These are phyloP conservation scores for Boletus barrowsii DNA, from an alignment of 768 basidiomycete species.

Conservation along the genomic window DNA sequence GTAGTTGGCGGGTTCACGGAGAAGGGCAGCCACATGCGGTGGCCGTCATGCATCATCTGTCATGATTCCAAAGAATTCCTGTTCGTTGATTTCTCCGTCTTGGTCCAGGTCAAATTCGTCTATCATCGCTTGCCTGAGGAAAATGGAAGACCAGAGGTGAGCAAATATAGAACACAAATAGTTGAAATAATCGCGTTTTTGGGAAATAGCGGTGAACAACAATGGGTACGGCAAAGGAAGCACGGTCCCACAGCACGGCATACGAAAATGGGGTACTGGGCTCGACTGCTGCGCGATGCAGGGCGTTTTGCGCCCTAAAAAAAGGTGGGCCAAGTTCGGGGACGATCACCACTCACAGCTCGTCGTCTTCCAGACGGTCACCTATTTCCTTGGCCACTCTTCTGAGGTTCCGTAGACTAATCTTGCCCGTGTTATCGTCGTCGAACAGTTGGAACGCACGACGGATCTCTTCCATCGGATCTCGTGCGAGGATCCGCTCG, in stretches of 20 bases:
- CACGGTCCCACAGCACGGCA: slow-evolving; percentile 18
- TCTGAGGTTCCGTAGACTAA: slow-evolving; percentile 84
- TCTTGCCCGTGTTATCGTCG: slow-evolving; percentile 93
- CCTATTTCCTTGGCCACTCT: slow-evolving; percentile 97
- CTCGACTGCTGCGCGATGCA: slow-evolving; percentile 22
- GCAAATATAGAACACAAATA: slow-evolving; percentile 26
- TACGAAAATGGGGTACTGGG: slow-evolving; percentile 30
- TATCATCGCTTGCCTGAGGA: slow-evolving; percentile 94
- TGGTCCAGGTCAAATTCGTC: slow-evolving; percentile 99
- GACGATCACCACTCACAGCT: slow-evolving; percentile 65
- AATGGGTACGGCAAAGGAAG: slow-evolving; percentile 14
- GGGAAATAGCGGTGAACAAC: slow-evolving; percentile 27
- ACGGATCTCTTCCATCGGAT: slow-evolving; percentile 95
- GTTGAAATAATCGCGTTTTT: slow-evolving; percentile 11
- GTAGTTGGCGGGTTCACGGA: background rate
- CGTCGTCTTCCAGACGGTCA: slow-evolving; percentile 92
- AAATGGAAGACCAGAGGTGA: slow-evolving; percentile 30
- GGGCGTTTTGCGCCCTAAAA: slow-evolving; percentile 14
- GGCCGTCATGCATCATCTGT: slow-evolving; percentile 72
- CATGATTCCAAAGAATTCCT: slow-evolving; percentile 97
- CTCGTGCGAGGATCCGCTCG: slow-evolving; percentile 87
- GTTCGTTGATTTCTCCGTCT: slow-evolving; percentile 95
- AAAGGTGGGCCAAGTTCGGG: slow-evolving; percentile 6
- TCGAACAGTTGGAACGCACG: slow-evolving; percentile 97
- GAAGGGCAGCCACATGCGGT: background rate